Evolutionary conservation across 2,329 filamentous ascomycete species (phyloP), one percentile per base, ranked within the genome.

Genomic region (Stagonosporopsis chrysanthemi): DNA sequence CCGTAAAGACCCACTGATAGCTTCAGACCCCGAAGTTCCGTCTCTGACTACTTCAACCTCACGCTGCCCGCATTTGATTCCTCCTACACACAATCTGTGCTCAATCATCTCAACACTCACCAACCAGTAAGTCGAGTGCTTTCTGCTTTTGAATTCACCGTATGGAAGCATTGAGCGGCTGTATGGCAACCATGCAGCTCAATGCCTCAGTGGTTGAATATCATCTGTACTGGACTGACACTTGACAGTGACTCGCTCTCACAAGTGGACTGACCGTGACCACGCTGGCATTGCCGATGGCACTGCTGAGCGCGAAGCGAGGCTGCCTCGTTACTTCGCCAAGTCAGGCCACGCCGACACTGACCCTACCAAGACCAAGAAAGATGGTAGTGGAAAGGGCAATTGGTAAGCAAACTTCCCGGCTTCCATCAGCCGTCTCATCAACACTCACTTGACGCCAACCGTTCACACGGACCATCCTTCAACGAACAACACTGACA

Each of bases 301-400:
- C 75, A 88, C 86, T 56, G 88, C 86, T 60, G 78, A 83, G 48
- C 82, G 86, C 52, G 84, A 90, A 64, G 90, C 95, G 67, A 85
- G 89, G 70, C 81, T 96, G 26, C 94, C 95, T 73, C 91, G 92
- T 74, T 98, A 90, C 86, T 98, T 98, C 77, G 92, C 87, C 78
- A 97, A 97, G 82, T 81, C 86, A 59, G 94, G 94, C 66, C 89
- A 90, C 74, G 82, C 87, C 70, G 92, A 92, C 73, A 83, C 84
- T 67, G 91, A 96, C 74, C 94, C 95, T 60, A 92, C 91, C 79
- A 95, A 96, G 84, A 89, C 90, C 75, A 99, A 99, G 88, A 99
- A 99, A 83, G 91, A 96, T 73, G 94, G 94, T 63, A 90, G 86
- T 67, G 94, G 94, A 67, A 93, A 91, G 79, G 92, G 90, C 75